A percentile compares a stretch with the other conserved stretches of the same genome.
phyloP scores from a whole-genome alignment of 2,329 filamentous ascomycete species.

The Arthrinium phaeospermum region DNA sequence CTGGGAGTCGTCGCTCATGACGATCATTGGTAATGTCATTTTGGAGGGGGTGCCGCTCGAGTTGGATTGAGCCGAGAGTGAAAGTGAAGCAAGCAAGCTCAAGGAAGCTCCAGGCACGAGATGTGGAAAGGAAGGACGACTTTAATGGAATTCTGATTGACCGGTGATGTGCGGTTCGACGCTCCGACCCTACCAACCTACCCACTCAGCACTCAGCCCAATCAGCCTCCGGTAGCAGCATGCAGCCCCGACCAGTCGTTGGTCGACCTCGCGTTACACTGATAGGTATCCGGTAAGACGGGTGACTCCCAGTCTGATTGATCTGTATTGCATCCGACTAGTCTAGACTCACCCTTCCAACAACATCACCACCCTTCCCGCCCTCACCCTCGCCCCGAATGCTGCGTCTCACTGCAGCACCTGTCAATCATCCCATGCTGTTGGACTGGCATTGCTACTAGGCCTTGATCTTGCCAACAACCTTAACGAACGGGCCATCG shows the following conservation, averaged over 20 bases:
- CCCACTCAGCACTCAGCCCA: slow-evolving; percentile 11
- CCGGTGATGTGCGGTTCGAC: background rate
- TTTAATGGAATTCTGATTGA: background rate
- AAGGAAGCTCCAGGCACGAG: background rate
- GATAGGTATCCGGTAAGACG: background rate
- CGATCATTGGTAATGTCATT: slow-evolving; percentile 7
- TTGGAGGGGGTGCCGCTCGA: background rate
- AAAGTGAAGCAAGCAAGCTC: background rate
- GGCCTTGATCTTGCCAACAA: background rate
- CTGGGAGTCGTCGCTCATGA: background rate
- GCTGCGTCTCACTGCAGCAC: background rate
- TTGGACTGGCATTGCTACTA: background rate
- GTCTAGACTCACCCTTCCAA: slow-evolving; percentile 6
- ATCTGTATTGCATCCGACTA: background rate
- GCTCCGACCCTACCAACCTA: background rate
- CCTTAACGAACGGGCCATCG: background rate
- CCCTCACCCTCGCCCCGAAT: background rate
- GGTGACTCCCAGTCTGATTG: background rate
- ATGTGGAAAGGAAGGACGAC: background rate
- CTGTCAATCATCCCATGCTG: background rate
- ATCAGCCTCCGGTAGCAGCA: slow-evolving; percentile 7
- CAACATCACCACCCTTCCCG: slow-evolving; percentile 1
- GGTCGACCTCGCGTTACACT: slow-evolving; percentile 5
- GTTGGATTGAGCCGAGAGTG: background rate
- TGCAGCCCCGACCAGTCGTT: background rate